phyloP scores from a whole-genome alignment of 2,329 filamentous ascomycete species.

The Magnaporthales sp. region DNA sequence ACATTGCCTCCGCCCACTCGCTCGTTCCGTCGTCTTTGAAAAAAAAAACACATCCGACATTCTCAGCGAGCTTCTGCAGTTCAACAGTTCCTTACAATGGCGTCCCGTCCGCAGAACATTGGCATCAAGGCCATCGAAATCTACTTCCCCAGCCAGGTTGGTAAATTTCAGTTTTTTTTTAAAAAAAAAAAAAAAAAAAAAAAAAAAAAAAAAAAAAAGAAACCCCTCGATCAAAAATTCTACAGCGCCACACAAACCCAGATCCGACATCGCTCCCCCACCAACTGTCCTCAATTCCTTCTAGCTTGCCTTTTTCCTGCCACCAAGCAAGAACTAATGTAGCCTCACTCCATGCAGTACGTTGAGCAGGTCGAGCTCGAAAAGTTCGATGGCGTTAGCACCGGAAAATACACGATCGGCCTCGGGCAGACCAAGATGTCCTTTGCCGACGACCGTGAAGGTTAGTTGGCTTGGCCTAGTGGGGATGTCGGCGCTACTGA shows the following conservation, averaged over 20 bases:
- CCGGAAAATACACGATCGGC: constrained; percentile 85
- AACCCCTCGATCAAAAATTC: background rate
- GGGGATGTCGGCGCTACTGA: background rate
- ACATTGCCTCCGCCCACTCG: background rate
- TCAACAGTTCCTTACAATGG: constrained; percentile 41
- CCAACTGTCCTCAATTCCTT: background rate
- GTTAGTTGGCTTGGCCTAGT: constrained; percentile 36
- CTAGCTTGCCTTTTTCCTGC: background rate
- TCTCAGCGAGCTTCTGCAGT: background rate
- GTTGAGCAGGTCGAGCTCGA: constrained; percentile 77
- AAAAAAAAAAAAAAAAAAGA: background rate
- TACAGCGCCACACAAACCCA: background rate
- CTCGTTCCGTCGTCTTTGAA: background rate
- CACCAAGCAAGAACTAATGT: constrained; percentile 1
- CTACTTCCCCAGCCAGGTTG: constrained; percentile 78
- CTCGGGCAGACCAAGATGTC: constrained; percentile 87
- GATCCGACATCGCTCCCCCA: constrained; percentile 3
- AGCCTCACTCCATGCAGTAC: constrained; percentile 44
- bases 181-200: no score
- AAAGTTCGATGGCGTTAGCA: constrained; percentile 74
- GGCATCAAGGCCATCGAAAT: constrained; percentile 91
- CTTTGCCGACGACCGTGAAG: constrained; percentile 85
- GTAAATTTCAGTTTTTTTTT: no score
- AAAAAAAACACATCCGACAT: background rate
- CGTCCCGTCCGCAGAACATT: constrained; percentile 73